These are phyloP conservation scores for Pseudogymnoascus sp. DNA, from an alignment of 2,329 filamentous ascomycete species.

Conservation along the genomic window DNA sequence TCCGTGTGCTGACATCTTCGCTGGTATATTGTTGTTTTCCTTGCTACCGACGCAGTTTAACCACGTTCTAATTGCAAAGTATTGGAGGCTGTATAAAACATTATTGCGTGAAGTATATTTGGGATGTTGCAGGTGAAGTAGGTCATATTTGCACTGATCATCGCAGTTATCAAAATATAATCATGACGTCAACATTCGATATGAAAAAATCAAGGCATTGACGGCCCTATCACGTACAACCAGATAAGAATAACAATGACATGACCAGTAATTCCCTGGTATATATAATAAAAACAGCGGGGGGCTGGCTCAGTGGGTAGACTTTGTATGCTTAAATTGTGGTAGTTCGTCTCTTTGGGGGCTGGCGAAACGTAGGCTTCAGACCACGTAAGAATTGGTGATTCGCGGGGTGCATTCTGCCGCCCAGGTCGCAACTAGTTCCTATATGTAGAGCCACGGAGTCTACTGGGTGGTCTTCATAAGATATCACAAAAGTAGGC, in stretches of 20 bases:
- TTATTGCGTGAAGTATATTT: background rate
- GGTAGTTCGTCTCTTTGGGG: background rate
- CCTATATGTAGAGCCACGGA: background rate
- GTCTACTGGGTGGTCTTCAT: background rate
- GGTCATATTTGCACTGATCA: background rate
- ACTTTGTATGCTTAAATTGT: background rate
- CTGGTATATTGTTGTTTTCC: background rate
- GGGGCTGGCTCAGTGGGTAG: background rate
- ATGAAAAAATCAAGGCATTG: background rate
- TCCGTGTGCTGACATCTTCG: background rate
- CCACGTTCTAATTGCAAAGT: background rate
- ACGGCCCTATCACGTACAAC: background rate
- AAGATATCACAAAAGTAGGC: background rate
- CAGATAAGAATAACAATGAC: background rate
- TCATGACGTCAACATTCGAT: background rate
- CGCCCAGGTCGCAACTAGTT: too few species aligned
- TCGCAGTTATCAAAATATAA: background rate
- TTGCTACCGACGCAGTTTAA: background rate
- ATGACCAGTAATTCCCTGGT: background rate
- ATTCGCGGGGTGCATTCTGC: background rate
- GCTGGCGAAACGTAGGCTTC: background rate
- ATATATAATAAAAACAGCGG: background rate
- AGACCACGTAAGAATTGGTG: background rate
- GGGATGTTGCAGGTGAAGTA: background rate
- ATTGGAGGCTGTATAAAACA: background rate